These are phyloP conservation scores for Lentinula guzmanii DNA, from an alignment of 768 basidiomycete genomes.

Conservation along the genomic window DNA sequence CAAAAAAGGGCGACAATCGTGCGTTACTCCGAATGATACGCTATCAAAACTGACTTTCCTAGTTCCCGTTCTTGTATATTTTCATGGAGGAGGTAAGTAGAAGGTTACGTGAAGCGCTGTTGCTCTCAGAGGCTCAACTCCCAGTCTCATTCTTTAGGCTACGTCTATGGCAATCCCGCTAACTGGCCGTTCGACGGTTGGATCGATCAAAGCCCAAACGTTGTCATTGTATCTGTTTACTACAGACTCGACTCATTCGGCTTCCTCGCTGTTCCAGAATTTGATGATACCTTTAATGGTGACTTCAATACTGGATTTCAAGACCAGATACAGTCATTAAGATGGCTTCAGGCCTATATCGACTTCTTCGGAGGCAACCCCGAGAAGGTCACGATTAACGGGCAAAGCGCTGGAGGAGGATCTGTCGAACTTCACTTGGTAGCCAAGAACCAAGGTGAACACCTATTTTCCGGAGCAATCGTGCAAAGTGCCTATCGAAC, in stretches of 20 bases:
- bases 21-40: conserved; percentile 11
- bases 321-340: conserved; percentile 43
- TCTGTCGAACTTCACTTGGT: conserved; percentile 57
- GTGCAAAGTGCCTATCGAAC: conserved; percentile 56
- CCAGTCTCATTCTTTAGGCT: conserved; percentile 28
- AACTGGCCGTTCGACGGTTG: conserved; percentile 66
- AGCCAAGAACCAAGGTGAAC: conserved; percentile 27
- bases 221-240: conserved; percentile 61
- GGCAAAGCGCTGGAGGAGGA: conserved; percentile 52
- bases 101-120: not conserved
- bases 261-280: conserved; percentile 49
- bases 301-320: conserved; percentile 50
- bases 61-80: conserved; percentile 40
- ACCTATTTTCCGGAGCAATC: conserved; percentile 49
- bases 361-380: conserved; percentile 33
- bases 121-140: not conserved
- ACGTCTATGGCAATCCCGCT: conserved; percentile 52
- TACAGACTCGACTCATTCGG: conserved; percentile 62
- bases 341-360: conserved; percentile 33
- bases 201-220: conserved; percentile 56
- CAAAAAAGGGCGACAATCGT: conserved; percentile 42
- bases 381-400: conserved; percentile 41
- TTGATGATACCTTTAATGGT: conserved; percentile 30
- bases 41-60: not conserved
- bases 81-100: conserved; percentile 39